These are phyloP conservation scores for Aspergillus sp. DNA, from an alignment of 2,329 filamentous ascomycete genomes.

Conservation along the genomic window DNA sequence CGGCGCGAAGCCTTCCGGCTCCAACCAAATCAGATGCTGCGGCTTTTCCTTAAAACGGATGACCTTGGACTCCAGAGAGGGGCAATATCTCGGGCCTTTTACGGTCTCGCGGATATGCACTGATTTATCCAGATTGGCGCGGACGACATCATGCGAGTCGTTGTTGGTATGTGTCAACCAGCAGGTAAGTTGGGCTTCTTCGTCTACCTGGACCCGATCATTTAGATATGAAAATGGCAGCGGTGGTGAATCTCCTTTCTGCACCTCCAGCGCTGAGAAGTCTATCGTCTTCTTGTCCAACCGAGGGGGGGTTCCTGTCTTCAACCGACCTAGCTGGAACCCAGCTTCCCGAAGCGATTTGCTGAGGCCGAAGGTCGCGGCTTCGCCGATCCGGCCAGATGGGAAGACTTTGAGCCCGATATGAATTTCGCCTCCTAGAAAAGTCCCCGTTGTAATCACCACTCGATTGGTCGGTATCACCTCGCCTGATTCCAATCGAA, in stretches of 20 bases:
- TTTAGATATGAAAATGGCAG: slow-evolving; percentile 91
- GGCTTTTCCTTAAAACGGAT: slow-evolving; percentile 80
- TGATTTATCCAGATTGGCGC: slow-evolving; percentile 88
- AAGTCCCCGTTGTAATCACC: slow-evolving; percentile 94
- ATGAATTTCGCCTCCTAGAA: slow-evolving; percentile 93
- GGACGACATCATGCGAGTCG: slow-evolving; percentile 76
- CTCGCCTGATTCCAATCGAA: slow-evolving; percentile 83
- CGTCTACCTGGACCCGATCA: slow-evolving; percentile 66
- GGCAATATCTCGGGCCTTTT: slow-evolving; percentile 91
- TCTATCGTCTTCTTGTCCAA: slow-evolving; percentile 81
- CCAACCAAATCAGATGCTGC: slow-evolving; percentile 90
- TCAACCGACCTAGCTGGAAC: slow-evolving; percentile 83
- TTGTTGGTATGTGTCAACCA: slow-evolving; percentile 85
- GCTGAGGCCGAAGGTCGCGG: slow-evolving; percentile 87
- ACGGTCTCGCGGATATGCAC: slow-evolving; percentile 96
- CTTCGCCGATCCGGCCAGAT: slow-evolving; percentile 89
- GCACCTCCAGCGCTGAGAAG: slow-evolving; percentile 68
- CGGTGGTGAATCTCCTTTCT: slow-evolving; percentile 81
- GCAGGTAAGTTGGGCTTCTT: slow-evolving; percentile 77
- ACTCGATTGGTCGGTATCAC: slow-evolving; percentile 77
- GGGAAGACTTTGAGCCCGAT: slow-evolving; percentile 84
- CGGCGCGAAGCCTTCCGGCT: slow-evolving; percentile 85
- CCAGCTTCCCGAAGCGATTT: slow-evolving; percentile 86
- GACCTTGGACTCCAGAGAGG: slow-evolving; percentile 91
- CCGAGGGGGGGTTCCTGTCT: slow-evolving; percentile 92